phyloP scores from a whole-genome alignment of 148 eudicot genomes.

The Persicaria tinctoria region DNA sequence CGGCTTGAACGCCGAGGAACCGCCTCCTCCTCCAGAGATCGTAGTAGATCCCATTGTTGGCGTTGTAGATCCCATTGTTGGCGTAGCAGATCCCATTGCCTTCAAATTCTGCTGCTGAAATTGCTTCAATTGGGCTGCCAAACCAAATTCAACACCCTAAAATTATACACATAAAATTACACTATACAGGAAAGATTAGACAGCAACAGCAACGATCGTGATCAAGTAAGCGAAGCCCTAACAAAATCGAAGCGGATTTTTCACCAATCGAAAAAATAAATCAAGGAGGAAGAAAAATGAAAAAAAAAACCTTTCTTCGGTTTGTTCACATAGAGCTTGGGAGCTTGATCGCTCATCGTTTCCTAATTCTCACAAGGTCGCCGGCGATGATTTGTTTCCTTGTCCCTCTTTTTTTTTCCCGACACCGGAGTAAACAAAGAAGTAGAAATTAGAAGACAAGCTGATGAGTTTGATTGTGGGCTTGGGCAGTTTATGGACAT shows the following conservation, averaged over 20 bases:
- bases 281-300: neutral
- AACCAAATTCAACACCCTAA: conserved; percentile 1
- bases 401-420: neutral
- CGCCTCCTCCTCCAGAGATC: conserved; percentile 13
- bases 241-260: neutral
- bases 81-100: conserved; percentile 21
- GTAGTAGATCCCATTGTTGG: neutral
- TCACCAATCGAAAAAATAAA: neutral
- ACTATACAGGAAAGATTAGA: neutral
- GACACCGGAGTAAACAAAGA: no score
- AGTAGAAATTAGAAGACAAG: neutral
- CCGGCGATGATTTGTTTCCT: neutral
- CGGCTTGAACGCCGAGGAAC: conserved; percentile 17
- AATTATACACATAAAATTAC: neutral
- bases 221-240: neutral
- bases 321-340: conserved; percentile 32
- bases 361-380: neutral
- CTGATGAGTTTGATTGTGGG: neutral
- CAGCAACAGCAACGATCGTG: conserved; percentile 1
- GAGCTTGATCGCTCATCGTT: conserved; percentile 28
- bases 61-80: conserved; percentile 15
- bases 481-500: neutral
- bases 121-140: conserved; percentile 33
- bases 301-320: conserved; percentile 37
- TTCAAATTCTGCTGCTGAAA: conserved; percentile 16